Evolutionary conservation across 148 eudicot species (phyloP).

Genomic region (Gaultheria prostrata): DNA sequence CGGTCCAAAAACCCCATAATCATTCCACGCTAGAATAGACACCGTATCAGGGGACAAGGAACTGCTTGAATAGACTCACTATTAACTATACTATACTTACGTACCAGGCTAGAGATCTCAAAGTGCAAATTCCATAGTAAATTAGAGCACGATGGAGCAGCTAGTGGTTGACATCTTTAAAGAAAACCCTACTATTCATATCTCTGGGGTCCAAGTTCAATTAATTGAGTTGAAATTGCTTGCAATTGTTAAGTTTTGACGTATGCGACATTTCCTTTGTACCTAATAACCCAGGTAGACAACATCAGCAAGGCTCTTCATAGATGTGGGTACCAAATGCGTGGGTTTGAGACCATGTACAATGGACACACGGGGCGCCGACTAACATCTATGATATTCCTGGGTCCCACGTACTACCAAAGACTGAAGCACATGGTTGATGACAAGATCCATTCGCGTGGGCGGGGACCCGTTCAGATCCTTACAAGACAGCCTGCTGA

Average conservation of each 20-base stretch:
- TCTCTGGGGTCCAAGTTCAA: neutral
- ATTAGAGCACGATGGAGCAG: neutral
- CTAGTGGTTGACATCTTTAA: neutral
- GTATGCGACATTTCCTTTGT: neutral
- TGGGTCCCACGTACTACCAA: constrained; percentile 97
- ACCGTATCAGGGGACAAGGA: too few relatives aligned
- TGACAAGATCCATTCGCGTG: constrained; percentile 96
- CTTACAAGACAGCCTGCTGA: constrained; percentile 98
- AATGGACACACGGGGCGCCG: constrained; percentile 94
- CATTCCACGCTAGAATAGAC: neutral
- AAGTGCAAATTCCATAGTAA: neutral
- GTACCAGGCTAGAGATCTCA: neutral
- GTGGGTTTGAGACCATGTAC: constrained; percentile 98
- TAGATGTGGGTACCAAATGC: constrained; percentile 98
- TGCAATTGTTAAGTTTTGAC: neutral
- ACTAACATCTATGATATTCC: constrained; percentile 85
- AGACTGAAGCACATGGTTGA: constrained; percentile 98
- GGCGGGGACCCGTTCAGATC: constrained; percentile 95
- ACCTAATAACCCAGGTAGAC: constrained; percentile 53
- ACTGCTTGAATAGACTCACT: neutral
- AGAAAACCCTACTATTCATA: neutral
- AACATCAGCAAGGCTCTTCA: constrained; percentile 97
- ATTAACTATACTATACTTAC: neutral
- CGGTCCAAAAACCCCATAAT: neutral
- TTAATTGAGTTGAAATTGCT: neutral